A percentile compares a stretch with the other conserved stretches of the same genome.
These are phyloP conservation scores for Anthoceros angustus DNA, from an alignment of 225 moss, liverwort and hornwort species.

Conservation along the genomic window DNA sequence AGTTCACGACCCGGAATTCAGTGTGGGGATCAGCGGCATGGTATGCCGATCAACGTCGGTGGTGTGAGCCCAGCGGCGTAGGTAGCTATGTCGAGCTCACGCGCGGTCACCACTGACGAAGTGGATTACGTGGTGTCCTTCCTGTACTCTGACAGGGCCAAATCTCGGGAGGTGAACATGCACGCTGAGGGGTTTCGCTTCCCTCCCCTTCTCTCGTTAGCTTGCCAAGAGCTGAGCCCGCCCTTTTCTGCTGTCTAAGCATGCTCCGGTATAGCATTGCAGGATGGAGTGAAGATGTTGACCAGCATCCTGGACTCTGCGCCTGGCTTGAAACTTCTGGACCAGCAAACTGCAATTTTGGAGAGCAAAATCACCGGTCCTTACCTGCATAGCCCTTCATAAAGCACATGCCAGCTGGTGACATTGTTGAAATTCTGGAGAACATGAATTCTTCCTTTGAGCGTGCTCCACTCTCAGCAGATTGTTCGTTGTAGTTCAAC, in stretches of 20 bases:
- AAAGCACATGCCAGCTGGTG: background rate
- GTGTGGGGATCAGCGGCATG: no score
- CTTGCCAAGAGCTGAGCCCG: background rate
- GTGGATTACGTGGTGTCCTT: constrained; percentile 70
- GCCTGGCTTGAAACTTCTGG: constrained; percentile 56
- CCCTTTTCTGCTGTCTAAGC: background rate
- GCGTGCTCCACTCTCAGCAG: background rate
- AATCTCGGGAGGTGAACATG: constrained; percentile 57
- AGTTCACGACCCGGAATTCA: no score
- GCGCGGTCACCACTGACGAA: constrained; percentile 33
- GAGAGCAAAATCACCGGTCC: constrained; percentile 66
- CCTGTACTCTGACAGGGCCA: constrained; percentile 66
- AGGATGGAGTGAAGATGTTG: constrained; percentile 75
- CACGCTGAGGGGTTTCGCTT: background rate
- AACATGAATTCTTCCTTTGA: background rate
- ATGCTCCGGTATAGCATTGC: background rate
- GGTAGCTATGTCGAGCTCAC: background rate
- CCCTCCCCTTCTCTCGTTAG: no score
- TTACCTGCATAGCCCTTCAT: constrained; percentile 6
- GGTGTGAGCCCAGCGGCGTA: no score
- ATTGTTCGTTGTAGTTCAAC: background rate
- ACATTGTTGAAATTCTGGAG: background rate
- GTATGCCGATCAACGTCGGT: no score
- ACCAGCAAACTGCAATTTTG: constrained; percentile 63
- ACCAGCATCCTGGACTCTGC: constrained; percentile 60